These are phyloP conservation scores for Fomitopsis pinicola DNA, from an alignment of 1,284 basidiomycete genomes.

Conservation along the genomic window DNA sequence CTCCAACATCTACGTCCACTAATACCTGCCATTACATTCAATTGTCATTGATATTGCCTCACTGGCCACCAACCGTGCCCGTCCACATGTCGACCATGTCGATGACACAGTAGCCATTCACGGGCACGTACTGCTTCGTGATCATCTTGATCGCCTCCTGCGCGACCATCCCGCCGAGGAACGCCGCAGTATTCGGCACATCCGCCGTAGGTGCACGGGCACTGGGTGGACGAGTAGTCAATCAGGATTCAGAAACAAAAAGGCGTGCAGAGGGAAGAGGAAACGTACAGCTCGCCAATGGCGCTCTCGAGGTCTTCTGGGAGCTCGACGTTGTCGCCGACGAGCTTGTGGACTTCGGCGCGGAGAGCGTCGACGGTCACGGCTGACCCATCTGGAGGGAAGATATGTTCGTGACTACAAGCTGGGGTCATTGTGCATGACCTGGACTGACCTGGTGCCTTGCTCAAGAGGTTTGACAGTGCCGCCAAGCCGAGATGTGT, in stretches of 20 bases:
- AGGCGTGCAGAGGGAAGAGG: neutral
- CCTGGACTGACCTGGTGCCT: conserved; percentile 12
- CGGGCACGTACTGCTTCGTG: conserved; percentile 92
- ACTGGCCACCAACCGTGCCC: conserved; percentile 38
- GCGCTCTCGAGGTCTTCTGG: conserved; percentile 61
- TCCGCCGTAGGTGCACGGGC: conserved; percentile 82
- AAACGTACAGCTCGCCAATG: conserved; percentile 76
- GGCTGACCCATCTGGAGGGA: conserved; percentile 11
- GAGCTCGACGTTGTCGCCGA: conserved; percentile 39
- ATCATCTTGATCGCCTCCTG: conserved; percentile 98
- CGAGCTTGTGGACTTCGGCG: conserved; percentile 26
- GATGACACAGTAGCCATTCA: conserved; percentile 82
- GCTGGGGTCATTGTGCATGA: neutral
- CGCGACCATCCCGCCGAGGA: conserved; percentile 92
- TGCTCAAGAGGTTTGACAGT: conserved; percentile 36
- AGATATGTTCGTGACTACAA: neutral
- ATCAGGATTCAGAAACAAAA: neutral
- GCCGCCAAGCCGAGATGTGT: conserved; percentile 69
- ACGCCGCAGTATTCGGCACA: conserved; percentile 88
- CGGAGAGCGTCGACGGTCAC: conserved; percentile 32
- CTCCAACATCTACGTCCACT: neutral
- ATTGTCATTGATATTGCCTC: neutral
- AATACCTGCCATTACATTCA: neutral
- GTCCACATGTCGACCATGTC: conserved; percentile 86
- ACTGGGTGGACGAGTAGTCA: conserved; percentile 30